phyloP scores from a whole-genome alignment of 2,329 filamentous ascomycete species.

The Apiospora phragmitis region DNA sequence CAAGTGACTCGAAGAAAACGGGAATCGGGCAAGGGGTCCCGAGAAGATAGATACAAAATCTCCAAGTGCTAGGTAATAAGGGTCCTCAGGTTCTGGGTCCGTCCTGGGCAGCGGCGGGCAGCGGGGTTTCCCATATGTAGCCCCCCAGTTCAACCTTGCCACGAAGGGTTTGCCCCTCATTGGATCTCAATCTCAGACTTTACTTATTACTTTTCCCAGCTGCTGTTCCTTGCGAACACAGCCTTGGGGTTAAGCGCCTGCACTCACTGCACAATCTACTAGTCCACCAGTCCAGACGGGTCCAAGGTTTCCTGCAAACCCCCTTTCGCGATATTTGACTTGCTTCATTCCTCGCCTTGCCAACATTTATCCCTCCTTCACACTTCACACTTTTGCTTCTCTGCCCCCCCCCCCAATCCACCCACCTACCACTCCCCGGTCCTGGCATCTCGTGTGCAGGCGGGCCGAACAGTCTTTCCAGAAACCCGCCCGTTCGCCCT shows the following conservation, averaged over 20 bases:
- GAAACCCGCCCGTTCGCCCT: not conserved
- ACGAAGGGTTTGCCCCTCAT: not conserved
- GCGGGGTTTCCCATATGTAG: not conserved
- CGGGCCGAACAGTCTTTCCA: conserved; percentile 4
- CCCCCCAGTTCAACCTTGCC: not conserved
- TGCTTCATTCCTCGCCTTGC: not conserved
- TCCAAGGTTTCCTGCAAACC: not conserved
- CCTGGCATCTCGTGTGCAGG: conserved; percentile 5
- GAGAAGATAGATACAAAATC: not conserved
- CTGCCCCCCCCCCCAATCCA: not conserved
- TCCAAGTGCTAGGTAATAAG: not conserved
- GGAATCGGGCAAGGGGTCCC: not conserved
- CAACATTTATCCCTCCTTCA: not conserved
- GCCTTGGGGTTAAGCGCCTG: not conserved
- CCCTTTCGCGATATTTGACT: not conserved
- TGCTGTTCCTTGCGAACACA: not conserved
- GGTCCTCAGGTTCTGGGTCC: not conserved
- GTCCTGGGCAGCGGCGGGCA: not conserved
- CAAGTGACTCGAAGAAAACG: not conserved
- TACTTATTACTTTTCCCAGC: not conserved
- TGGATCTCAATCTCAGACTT: conserved; percentile 2
- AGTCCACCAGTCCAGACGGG: not conserved
- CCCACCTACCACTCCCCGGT: not conserved
- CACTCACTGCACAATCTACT: not conserved
- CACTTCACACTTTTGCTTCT: not conserved